Evolutionary conservation across 2,329 filamentous ascomycete species (phyloP).

Genomic region (Aureobasidium subglaciale): DNA sequence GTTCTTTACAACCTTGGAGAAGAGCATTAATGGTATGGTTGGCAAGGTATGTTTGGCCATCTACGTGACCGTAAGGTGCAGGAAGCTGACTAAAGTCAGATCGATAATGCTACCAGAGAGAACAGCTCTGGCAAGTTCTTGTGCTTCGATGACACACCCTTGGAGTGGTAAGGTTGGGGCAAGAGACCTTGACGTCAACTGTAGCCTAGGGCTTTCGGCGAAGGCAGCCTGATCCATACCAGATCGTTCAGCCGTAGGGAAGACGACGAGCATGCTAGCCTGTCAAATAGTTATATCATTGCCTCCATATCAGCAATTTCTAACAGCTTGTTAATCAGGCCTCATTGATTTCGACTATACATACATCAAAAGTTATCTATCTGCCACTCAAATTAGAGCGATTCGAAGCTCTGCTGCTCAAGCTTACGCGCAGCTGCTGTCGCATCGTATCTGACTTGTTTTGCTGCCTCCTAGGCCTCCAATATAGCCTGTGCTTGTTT

Average conservation of each 20-base stretch:
- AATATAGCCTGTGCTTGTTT: not conserved
- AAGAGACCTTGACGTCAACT: too few species aligned
- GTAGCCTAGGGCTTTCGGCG: too few species aligned
- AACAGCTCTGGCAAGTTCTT: not conserved
- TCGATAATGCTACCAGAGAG: not conserved
- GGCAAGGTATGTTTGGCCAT: not conserved
- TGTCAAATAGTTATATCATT: too few species aligned
- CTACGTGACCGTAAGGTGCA: not conserved
- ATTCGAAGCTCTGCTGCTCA: too few species aligned
- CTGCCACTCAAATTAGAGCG: too few species aligned
- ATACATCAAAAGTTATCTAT: constrained; percentile 4
- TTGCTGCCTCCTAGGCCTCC: not conserved
- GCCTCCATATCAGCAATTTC: too few species aligned
- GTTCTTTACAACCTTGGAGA: not conserved
- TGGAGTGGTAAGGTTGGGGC: too few species aligned
- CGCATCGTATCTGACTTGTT: not conserved
- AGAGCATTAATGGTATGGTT: not conserved
- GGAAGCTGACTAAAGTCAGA: not conserved
- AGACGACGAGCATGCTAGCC: too few species aligned
- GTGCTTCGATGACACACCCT: not conserved
- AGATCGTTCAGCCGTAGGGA: too few species aligned
- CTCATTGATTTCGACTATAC: not conserved
- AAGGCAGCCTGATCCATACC: too few species aligned
- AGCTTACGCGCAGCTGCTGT: not conserved
- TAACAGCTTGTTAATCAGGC: too few species aligned